Percentiles rank a stretch among this genome's conserved stretches.
Evolutionary conservation across 1,284 basidiomycete genomes (phyloP).

Genomic region (Hypsizygus ulmarius): DNA sequence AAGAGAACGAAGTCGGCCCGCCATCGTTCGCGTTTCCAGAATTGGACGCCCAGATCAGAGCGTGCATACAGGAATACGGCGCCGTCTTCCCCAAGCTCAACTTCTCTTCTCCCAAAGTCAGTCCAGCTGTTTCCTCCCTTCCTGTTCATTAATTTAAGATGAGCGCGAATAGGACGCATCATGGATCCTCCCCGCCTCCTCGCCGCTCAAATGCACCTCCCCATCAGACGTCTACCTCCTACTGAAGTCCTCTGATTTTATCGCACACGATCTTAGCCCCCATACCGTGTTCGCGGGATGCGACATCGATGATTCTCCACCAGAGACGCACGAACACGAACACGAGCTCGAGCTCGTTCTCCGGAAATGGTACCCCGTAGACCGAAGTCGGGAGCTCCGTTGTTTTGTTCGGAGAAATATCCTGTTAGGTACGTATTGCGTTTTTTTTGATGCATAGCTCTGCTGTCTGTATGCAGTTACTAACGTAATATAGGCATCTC

Average conservation of each 20-base stretch:
- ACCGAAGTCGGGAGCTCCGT: conserved; percentile 79
- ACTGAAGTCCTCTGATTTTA: conserved; percentile 91
- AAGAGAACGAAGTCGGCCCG: conserved; percentile 35
- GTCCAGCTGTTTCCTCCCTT: conserved; percentile 15
- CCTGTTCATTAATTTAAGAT: neutral
- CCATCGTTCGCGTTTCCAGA: conserved; percentile 67
- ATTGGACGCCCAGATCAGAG: conserved; percentile 72
- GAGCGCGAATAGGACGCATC: conserved; percentile 70
- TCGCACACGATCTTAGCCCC: conserved; percentile 74
- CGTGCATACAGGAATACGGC: conserved; percentile 67
- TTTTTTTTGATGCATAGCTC: too few relatives aligned
- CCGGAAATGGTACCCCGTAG: conserved; percentile 88
- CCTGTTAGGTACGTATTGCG: conserved; percentile 65
- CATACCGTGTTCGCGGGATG: conserved; percentile 66
- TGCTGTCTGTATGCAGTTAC: conserved; percentile 2
- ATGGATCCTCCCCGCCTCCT: conserved; percentile 88
- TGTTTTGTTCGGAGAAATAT: conserved; percentile 78
- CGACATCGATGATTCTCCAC: conserved; percentile 17
- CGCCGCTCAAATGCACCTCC: conserved; percentile 82
- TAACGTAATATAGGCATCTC: conserved; percentile 60
- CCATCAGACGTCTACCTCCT: conserved; percentile 92
- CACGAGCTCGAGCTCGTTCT: conserved; percentile 90
- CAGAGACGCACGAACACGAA: too few relatives aligned
- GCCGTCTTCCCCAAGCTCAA: conserved; percentile 95
- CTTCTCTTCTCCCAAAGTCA: conserved; percentile 86